Conservation (phyloP, 2,329 filamentous ascomycete genomes). For the Colletotrichum euphorbiae region DNA sequence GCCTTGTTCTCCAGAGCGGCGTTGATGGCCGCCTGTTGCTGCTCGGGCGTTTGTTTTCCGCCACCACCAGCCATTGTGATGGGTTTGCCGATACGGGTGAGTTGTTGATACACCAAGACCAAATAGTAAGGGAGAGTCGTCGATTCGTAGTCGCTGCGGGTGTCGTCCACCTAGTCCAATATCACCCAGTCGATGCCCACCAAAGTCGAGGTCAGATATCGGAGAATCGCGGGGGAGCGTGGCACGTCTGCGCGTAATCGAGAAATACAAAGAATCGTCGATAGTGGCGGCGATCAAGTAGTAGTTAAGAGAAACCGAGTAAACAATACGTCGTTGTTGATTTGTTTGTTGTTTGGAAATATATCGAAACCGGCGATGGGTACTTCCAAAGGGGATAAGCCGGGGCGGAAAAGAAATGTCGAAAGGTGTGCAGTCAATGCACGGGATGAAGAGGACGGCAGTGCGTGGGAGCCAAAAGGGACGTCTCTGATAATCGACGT, state of each 20-base stretch:
- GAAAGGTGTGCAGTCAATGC: slow-evolving; percentile 34
- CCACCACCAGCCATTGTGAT: slow-evolving; percentile 32
- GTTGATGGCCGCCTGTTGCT: slow-evolving; percentile 42
- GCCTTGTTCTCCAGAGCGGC: slow-evolving; percentile 60
- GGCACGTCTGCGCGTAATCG: neutral
- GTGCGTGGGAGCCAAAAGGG: neutral
- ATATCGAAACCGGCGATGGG: slow-evolving; percentile 31
- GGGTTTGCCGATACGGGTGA: neutral
- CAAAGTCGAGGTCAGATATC: slow-evolving; percentile 4
- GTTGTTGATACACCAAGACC: neutral
- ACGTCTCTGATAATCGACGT: slow-evolving; percentile 5
- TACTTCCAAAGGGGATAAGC: slow-evolving; percentile 12
- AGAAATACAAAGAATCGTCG: neutral
- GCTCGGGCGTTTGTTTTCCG: slow-evolving; percentile 43
- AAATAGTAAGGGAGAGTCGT: neutral
- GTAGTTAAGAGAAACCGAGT: neutral
- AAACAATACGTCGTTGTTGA: neutral
- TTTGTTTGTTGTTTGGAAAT: slow-evolving; percentile 14
- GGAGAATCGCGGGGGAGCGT: neutral
- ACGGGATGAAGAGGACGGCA: slow-evolving; percentile 9
- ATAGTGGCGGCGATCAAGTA: too few relatives aligned
- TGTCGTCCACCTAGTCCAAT: neutral
- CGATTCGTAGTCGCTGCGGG: neutral
- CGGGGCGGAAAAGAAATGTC: slow-evolving; percentile 1
- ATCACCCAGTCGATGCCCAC: slow-evolving; percentile 3